Evolutionary conservation across 768 basidiomycete genomes (phyloP).

Genomic region (Suillus plorans): DNA sequence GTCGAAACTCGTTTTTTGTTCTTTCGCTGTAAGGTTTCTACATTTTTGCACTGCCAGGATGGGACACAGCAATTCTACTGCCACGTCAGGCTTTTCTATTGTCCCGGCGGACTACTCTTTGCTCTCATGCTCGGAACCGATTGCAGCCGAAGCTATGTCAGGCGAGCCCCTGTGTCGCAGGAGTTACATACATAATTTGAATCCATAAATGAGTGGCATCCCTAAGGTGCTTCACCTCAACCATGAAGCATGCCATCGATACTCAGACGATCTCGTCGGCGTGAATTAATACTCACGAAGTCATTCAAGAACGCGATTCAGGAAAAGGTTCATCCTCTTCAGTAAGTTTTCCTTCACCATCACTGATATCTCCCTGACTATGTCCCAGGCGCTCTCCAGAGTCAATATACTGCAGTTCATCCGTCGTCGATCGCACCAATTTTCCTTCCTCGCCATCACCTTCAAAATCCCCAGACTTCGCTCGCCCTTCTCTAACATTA

Average conservation of each 20-base stretch:
- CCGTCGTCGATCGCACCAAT: constrained; percentile 24
- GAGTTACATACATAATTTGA: constrained; percentile 15
- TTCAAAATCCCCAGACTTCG: constrained; percentile 19
- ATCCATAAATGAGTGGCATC: constrained; percentile 29
- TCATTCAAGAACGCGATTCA: constrained; percentile 51
- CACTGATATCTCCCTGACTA: not conserved
- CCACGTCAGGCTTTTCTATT: not conserved
- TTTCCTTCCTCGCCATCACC: constrained; percentile 11
- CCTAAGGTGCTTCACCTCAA: constrained; percentile 12
- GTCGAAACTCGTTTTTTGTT: constrained; percentile 1
- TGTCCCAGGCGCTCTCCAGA: constrained; percentile 18
- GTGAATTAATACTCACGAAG: constrained; percentile 46
- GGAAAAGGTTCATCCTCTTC: constrained; percentile 34
- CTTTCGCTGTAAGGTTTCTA: not conserved
- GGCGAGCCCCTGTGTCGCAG: constrained; percentile 30
- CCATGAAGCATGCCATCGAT: constrained; percentile 38
- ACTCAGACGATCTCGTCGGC: constrained; percentile 47
- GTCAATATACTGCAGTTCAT: constrained; percentile 19
- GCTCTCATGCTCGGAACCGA: constrained; percentile 18
- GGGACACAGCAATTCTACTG: not conserved
- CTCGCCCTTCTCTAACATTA: constrained; percentile 28
- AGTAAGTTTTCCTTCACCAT: constrained; percentile 26
- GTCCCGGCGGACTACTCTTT: not conserved
- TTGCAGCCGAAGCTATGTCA: constrained; percentile 11
- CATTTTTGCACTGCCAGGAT: not conserved